Base-by-base conservation (phyloP, 139 green algal genomes). In the Deuterostichococcus epilithicus region DNA sequence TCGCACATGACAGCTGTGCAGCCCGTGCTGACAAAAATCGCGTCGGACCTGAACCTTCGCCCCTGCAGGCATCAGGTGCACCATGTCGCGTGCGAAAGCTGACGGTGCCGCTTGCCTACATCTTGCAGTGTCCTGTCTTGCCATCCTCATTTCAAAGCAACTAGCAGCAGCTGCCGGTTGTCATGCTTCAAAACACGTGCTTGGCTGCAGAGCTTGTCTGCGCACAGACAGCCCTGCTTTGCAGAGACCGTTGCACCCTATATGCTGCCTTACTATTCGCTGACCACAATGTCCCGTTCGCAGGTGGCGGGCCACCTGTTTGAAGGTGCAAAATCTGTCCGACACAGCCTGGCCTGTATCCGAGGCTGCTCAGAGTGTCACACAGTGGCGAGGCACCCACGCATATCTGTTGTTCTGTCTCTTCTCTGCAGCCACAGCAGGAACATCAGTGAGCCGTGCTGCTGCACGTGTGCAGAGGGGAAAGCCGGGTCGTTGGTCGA, bases 401-500 rank as follows among this genome's bases (percentile, higher is more conserved):
- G 45, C 6, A 3, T 0, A 5, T 69, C 30, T 44, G 44, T 35
- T 75, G 6, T 39, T 65, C 25, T 59, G 45, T 70, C 42, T 26
- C 32, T 25, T 37, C 26, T 5, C 4, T 35, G 25, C 18, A 47
- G 26, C 28, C 44, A 18, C 28, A 45, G 5, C 39, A 44, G 22
- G 8, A 52, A 10, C 34, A 30, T 32, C 2, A 34, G 15, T 26
- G 35, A 2, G 8, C 28, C 44, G 37, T 76, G 18, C 25, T 32
- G 23, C 23, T 77, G 22, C 28, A n/a, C n/a, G n/a, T n/a, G n/a
- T 78, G 82, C 83, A 92, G 88, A 92, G 69, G 88, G 87, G 30
- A 89, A 88, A 39, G 87, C 85, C 6, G 88, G 84, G 3, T 90
- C 87, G 0, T 70, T 93, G 0, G 82, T 93, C 1, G 89, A 94